A percentile compares a stretch with the other conserved stretches of the same genome.
Conservation (phyloP, 1,284 basidiomycete genomes). For the Pholiota adiposa region DNA sequence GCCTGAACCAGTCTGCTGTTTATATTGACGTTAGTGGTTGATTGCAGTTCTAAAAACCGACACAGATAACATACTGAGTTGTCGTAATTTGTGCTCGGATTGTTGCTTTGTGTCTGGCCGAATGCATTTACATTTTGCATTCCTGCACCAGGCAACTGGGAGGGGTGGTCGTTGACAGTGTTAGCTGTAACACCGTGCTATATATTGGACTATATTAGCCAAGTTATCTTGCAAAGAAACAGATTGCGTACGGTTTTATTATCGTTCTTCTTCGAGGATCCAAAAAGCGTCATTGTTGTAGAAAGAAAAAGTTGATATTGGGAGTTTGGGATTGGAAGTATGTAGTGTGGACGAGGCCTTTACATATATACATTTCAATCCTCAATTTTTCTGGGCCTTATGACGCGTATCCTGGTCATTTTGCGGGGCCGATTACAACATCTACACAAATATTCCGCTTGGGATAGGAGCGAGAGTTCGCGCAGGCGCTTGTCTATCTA, state of each 20-base stretch:
- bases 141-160: not conserved
- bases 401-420: not conserved
- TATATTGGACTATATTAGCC: too few species aligned
- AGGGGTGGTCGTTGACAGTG: not conserved
- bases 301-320: not conserved
- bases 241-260: not conserved
- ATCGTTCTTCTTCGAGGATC: constrained; percentile 18
- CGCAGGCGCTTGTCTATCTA: too few species aligned
- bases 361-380: too few species aligned
- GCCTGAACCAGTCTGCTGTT: not conserved
- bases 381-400: not conserved
- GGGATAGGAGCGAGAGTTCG: too few species aligned
- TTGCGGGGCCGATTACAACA: not conserved
- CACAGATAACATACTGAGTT: not conserved
- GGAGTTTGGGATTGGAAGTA: not conserved
- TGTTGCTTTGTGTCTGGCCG: not conserved
- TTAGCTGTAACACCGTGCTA: not conserved
- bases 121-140: not conserved
- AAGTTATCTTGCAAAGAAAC: too few species aligned
- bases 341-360: not conserved
- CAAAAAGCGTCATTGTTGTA: constrained; percentile 20
- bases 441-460: not conserved
- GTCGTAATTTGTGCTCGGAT: not conserved
- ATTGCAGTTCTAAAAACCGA: not conserved
- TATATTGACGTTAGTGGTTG: not conserved